Evolutionary conservation across 371 early-diverging fungal genomes (phyloP), one percentile per base, ranked within the genome.

Genomic region (Mucor plumbeus): DNA sequence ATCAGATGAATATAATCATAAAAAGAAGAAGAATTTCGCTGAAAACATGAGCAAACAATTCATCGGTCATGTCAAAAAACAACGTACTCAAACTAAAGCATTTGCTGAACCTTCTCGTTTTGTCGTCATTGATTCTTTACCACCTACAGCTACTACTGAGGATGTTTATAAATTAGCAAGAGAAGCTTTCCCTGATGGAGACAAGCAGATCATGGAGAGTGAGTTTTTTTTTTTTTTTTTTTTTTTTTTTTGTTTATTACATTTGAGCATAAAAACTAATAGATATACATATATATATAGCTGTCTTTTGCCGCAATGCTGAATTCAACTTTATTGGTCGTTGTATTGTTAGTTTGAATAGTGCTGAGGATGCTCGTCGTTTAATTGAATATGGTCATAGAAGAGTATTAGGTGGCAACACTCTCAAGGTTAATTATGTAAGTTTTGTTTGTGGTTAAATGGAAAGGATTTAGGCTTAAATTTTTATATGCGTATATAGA

Each of bases 111-210:
- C 74, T 21, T 71, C 81, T n/a, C 72, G 68, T 15, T 67, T 80
- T 65, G 69, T 83, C 43, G 55, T 59, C 33, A 67, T 83, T 38
- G 74, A 80, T 11, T 26, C 57, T 19, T 44, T 83, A 56, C 83
- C 83, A 55, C 17, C n/a, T 1, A 80, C 81, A 26, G 74, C 72
- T 14, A 83, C 83, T 7, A 55, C 41, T 11, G 83, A 83, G 54
- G 83, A 83, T 61, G 72, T 83, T 7, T 62, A 64, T 64, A 80
- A 81, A 61, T 68, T 83, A 26, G 83, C 79, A 7, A 76, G 83
- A 64, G 76, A 80, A 63, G 79, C 83, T 7, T 75, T 79, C 31
- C 63, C 61, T 10, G 55, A 80, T 14, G 79, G 78, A 36, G 83
- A 80, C 47, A 76, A 73, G 26, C 60, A 59, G 15, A 80, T 83